Conservation (phyloP, 805 yeast genomes). For the Zygoascus biomembranicola region DNA sequence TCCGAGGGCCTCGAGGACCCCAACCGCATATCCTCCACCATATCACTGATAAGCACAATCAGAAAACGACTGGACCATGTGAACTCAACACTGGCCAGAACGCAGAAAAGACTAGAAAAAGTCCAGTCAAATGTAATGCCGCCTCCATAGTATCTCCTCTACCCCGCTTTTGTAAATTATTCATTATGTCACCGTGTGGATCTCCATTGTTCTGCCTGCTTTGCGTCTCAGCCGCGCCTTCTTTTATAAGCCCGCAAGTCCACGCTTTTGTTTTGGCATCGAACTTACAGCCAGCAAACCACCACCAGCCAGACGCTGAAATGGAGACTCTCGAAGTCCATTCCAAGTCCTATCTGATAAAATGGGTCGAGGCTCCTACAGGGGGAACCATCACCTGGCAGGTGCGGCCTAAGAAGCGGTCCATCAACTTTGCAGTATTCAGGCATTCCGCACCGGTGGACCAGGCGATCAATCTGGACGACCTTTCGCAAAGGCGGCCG, state of each 20-base stretch:
- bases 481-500: background rate
- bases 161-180: background rate
- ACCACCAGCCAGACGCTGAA: background rate
- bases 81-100: constrained; percentile 9
- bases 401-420: constrained; percentile 65
- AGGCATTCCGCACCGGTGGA: constrained; percentile 7
- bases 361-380: constrained; percentile 79
- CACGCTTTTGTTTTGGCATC: too few relatives aligned
- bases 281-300: too few relatives aligned
- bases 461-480: background rate
- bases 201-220: too few relatives aligned
- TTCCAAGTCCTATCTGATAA: constrained; percentile 78
- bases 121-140: background rate
- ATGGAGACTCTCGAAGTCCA: constrained; percentile 93
- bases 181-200: too few relatives aligned
- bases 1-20: constrained; percentile 6
- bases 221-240: too few relatives aligned
- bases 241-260: too few relatives aligned
- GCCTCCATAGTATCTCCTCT: background rate
- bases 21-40: constrained; percentile 6
- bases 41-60: constrained; percentile 4
- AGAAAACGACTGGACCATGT: constrained; percentile 11
- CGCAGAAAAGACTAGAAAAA: constrained; percentile 13
- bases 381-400: constrained; percentile 67
- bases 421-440: constrained; percentile 36